Conservation (phyloP, 2,329 filamentous ascomycete species). For the Cladosporium phlei region DNA sequence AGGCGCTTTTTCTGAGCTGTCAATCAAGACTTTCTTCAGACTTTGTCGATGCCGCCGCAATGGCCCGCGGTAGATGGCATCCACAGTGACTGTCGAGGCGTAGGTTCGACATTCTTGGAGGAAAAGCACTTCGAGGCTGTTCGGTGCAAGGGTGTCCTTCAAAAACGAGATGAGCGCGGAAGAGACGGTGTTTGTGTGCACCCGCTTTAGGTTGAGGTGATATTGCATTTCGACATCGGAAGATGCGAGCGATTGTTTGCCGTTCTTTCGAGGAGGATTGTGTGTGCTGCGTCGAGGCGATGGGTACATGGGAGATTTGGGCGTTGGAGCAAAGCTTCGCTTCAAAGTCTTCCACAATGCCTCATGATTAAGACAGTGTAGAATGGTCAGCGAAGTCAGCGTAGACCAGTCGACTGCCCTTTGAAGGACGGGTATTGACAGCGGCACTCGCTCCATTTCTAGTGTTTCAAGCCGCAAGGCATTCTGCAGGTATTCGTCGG, state of each 20-base stretch:
- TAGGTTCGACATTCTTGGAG: constrained; percentile 61
- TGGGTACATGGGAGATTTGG: constrained; percentile 35
- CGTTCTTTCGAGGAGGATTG: constrained; percentile 26
- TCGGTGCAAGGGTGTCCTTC: constrained; percentile 70
- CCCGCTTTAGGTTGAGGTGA: constrained; percentile 65
- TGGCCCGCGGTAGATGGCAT: constrained; percentile 65
- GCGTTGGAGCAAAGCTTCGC: constrained; percentile 43
- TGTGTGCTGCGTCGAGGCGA: constrained; percentile 27
- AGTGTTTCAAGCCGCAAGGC: constrained; percentile 65
- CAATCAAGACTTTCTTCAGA: constrained; percentile 67
- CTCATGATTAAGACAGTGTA: constrained; percentile 69
- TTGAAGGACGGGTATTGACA: constrained; percentile 68
- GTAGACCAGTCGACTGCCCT: constrained; percentile 70
- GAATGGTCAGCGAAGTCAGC: constrained; percentile 66
- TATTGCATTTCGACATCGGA: constrained; percentile 36
- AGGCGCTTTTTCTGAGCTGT: constrained; percentile 57
- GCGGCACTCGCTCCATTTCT: constrained; percentile 67
- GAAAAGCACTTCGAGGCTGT: constrained; percentile 74
- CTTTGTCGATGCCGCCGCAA: constrained; percentile 67
- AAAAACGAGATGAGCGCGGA: constrained; percentile 66
- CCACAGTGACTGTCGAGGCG: constrained; percentile 59
- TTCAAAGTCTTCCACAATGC: constrained; percentile 69
- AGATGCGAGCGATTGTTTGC: constrained; percentile 15
- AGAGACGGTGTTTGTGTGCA: constrained; percentile 71
- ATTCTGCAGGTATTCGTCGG: constrained; percentile 35